Base-by-base conservation (phyloP, 768 basidiomycete species). In the Leccinum rimulosum region DNA sequence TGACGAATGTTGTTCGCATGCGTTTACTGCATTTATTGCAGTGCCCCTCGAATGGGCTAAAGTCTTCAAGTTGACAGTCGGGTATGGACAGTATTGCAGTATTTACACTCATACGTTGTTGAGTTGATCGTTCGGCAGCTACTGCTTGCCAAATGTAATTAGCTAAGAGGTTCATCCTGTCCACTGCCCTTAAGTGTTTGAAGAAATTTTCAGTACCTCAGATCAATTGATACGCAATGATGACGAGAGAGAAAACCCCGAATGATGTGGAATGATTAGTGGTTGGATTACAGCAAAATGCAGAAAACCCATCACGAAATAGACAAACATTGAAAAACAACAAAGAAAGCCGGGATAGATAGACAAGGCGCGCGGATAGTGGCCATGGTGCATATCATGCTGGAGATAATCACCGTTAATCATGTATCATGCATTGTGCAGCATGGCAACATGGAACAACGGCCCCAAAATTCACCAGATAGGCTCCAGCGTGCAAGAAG, bases 401-500 rank as follows among this genome's bases (percentile, higher is more conserved):
- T 28, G 57, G 28, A 60, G 56, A 66, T 68, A 68, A 68, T 68
- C 64, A 68, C 66, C 66, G 66, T 66, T 50, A 61, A 63, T 55
- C 64, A 65, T 58, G 36, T 59, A 49, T 55, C 52, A 48, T 30
- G 43, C 62, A 49, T 53, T 43, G 38, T 30, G 45, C 43, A 25
- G 12, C 48, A n/a, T 49, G 27, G 25, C 9, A 49, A 49, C 48
- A 28, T 49, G 22, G 14, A 25, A 12, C 15, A n/a, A 49, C 15
- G 22, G 48, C 27, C 27, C 7, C 14, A 17, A 49, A 49, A 49
- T 17, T 15, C 48, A 9, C 48, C 43, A 45, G 54, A 66, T 67
- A 56, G 33, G 40, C 35, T 25, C 40, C 30, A 57, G 31, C 35
- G 19, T 45, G 43, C 43, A 2, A 45, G 40, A 43, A n/a, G 43